Evolutionary conservation across 1,284 basidiomycete species (phyloP).

Genomic region (Rhodofomes roseus): DNA sequence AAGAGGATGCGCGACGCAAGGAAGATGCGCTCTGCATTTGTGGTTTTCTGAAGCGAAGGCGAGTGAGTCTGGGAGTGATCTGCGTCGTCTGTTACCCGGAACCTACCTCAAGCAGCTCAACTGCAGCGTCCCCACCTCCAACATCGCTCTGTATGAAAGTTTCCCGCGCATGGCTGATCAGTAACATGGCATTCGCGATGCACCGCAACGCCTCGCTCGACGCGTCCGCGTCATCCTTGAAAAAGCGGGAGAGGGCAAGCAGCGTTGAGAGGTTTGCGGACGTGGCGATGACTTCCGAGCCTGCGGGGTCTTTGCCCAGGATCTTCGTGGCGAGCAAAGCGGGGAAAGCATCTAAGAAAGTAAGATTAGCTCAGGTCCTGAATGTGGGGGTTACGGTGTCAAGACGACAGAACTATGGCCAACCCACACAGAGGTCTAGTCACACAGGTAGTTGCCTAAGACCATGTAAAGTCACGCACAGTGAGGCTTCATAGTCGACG

Average conservation of each 20-base stretch:
- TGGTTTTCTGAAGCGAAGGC: conserved; percentile 48
- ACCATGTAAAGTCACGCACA: too few relatives aligned
- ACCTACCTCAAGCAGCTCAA: conserved; percentile 60
- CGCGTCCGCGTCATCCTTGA: conserved; percentile 58
- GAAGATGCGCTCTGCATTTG: conserved; percentile 61
- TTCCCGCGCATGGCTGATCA: conserved; percentile 57
- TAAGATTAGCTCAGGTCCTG: conserved; percentile 1
- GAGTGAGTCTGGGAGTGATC: background rate
- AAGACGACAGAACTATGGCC: too few relatives aligned
- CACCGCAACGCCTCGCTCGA: conserved; percentile 69
- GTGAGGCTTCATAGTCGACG: too few relatives aligned
- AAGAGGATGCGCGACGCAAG: conserved; percentile 74
- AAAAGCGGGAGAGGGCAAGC: conserved; percentile 43
- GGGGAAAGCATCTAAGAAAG: conserved; percentile 47
- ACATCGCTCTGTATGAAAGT: conserved; percentile 56
- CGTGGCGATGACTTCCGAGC: conserved; percentile 61
- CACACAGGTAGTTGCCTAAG: too few relatives aligned
- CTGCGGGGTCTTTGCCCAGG: conserved; percentile 67
- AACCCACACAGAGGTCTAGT: too few relatives aligned
- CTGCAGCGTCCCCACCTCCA: conserved; percentile 54
- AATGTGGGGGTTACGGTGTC: background rate
- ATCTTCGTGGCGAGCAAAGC: conserved; percentile 75
- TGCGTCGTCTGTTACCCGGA: background rate
- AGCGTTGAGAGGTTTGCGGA: conserved; percentile 50
- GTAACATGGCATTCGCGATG: conserved; percentile 71